Evolutionary conservation across 306 rosid species (phyloP), one percentile per base, ranked within the genome.

Genomic region (Prunus campanulata): DNA sequence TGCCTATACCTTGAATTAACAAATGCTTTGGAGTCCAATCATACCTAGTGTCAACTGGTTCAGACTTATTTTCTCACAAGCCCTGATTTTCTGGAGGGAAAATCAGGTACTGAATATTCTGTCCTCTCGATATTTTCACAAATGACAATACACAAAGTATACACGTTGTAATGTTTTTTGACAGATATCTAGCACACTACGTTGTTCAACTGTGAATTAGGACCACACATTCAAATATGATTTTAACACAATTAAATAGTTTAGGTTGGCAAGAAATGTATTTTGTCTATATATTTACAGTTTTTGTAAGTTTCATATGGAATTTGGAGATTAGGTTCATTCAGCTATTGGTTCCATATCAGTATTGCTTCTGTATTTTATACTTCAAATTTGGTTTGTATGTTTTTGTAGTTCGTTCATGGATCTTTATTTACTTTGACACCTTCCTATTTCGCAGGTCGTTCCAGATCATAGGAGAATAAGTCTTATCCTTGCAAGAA

Each of bases 41-140:
- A 52, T 69, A 70, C 63, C 64, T 54, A 61, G 62, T 51, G 59
- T 70, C 69, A 63, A 70, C 30, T 19, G 68, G 75, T 68, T 61
- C 49, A 30, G 59, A 39, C 71, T 68, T 66, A 55, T 71, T 52
- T 66, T 68, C 18, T 62, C 32, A 50, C 70, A 13, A 51, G 10
- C 30, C 51, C 62, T 47, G 75, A 60, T 48, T 50, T 69, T 80
- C 72, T 27, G 68, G 27, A 80, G 72, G 75, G 74, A 80, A 66
- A 80, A 30, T 39, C 18, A 16, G 79, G 71, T 74, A 80, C 27
- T 39, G 3, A 48, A 15, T 61, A 16, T 29, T 70, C 63, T 51
- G 8, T 47, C 30, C 14, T 12, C 2, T 70, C 18, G 5, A 18
- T 18, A 13, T 8, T 29, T 9, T 13, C 1, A 32, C 32, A 59